Percentiles rank a stretch among this genome's conserved stretches.
Evolutionary conservation across 2,329 filamentous ascomycete genomes (phyloP).

Genomic region (Xylaria sp.): DNA sequence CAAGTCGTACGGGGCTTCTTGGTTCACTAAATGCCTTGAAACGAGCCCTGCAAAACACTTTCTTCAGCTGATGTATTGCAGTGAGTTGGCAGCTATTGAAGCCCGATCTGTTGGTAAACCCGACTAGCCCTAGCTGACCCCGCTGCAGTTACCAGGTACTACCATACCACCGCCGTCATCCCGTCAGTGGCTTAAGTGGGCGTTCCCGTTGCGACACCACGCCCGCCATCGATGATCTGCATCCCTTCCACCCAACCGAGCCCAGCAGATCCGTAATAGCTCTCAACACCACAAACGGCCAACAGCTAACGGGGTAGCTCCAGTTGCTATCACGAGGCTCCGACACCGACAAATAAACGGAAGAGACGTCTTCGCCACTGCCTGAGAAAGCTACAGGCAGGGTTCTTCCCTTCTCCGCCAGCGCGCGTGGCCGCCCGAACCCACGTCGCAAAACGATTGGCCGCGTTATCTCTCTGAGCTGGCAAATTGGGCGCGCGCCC

Average conservation of each 20-base stretch:
- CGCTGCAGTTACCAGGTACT: neutral
- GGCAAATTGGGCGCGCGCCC: conserved; percentile 35
- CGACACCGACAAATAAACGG: neutral
- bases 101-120: neutral
- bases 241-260: conserved; percentile 22
- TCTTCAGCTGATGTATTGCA: conserved; percentile 15
- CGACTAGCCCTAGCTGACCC: neutral
- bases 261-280: conserved; percentile 8
- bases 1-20: too few relatives aligned
- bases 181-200: conserved; percentile 17
- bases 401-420: conserved; percentile 10
- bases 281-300: conserved; percentile 7
- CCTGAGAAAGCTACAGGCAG: neutral
- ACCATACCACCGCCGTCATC: neutral
- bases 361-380: conserved; percentile 8
- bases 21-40: neutral
- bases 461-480: conserved; percentile 29
- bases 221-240: conserved; percentile 24
- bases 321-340: conserved; percentile 18
- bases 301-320: neutral
- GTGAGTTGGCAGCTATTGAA: conserved; percentile 19
- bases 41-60: neutral
- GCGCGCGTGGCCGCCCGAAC: conserved; percentile 21
- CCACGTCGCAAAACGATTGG: conserved; percentile 24
- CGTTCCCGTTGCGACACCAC: conserved; percentile 17